Evolutionary conservation across 805 yeast genomes (phyloP), one percentile per base, ranked within the genome.

Genomic region (Candida pseudoglaebosa): DNA sequence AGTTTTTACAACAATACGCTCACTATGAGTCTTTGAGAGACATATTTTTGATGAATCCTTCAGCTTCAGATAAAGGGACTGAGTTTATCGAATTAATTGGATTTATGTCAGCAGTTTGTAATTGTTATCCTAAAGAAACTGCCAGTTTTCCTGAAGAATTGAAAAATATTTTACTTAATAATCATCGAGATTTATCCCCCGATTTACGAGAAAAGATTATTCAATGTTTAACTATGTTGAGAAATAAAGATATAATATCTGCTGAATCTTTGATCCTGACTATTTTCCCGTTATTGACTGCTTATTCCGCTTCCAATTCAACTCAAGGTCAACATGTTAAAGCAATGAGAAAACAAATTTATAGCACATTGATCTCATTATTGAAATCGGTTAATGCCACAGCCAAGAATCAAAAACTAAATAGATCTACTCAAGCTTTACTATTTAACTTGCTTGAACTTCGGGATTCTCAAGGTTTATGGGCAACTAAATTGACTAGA

Each of bases 401-500:
- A n/a, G 71, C 93, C 4, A 88, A 84, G 58, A 87, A 89, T 57
- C 96, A 88, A 57, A 89, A 85, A 61, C 68, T 93, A 45, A 93
- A 93, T 60, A 75, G 85, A 56, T 80, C 89, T 9, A 86, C 96
- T 1, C 99, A 93, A 62, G 96, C 98, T 0, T 63, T 93, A 35
- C 74, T 95, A 37, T 91, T 93, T 71, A 87, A 86, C 51, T 69
- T 91, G 46, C 67, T 93, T 32, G 96, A 88, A 47, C 81, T 85
- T 58, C 79, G 84, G 43, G 75, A 87, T 29, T 54, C 71, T 32
- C 86, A 84, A 52, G 96, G 97, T 26, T 66, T 93, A 17, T 93
- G 98, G 97, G 97, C 98, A 5, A 86, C 97, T 2, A 90, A 88
- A 54, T 67, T 93, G 41, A 89, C 97, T 4, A 77, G 98, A 57